phyloP scores from a whole-genome alignment of 768 basidiomycete genomes.

The Russula lepida region DNA sequence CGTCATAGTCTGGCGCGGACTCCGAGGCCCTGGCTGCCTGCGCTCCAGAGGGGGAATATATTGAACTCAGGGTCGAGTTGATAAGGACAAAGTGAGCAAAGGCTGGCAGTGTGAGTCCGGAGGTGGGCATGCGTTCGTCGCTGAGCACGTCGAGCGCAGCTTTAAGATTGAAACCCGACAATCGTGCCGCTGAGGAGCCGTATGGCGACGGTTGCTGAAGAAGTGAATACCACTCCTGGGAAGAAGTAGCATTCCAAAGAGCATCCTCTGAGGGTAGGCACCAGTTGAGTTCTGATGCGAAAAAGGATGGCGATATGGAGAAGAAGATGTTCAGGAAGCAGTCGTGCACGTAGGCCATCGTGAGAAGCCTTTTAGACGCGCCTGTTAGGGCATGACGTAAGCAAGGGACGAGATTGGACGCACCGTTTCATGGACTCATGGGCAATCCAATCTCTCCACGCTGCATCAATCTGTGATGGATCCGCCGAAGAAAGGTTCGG shows the following conservation, averaged over 20 bases:
- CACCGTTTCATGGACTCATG: conserved; percentile 47
- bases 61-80: conserved; percentile 21
- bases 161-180: conserved; percentile 16
- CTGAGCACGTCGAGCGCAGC: conserved; percentile 15
- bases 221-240: conserved; percentile 40
- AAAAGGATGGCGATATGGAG: conserved; percentile 37
- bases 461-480: conserved; percentile 29
- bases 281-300: conserved; percentile 37
- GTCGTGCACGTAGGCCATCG: conserved; percentile 44
- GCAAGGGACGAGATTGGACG: conserved; percentile 13
- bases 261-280: conserved; percentile 43
- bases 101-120: conserved; percentile 4
- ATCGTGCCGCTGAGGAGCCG: conserved; percentile 6
- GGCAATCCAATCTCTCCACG: conserved; percentile 45
- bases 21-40: not conserved
- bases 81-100: conserved; percentile 25
- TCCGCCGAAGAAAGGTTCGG: conserved; percentile 26
- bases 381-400: not conserved
- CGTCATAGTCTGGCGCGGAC: not conserved
- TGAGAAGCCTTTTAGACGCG: conserved; percentile 10
- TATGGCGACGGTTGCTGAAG: conserved; percentile 32
- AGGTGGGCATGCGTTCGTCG: conserved; percentile 11
- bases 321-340: conserved; percentile 42
- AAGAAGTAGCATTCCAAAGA: conserved; percentile 38
- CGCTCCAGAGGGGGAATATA: conserved; percentile 2